Evolutionary conservation across 2,329 filamentous ascomycete genomes (phyloP), one percentile per base, ranked within the genome.

Genomic region (Dendryphion nanum): DNA sequence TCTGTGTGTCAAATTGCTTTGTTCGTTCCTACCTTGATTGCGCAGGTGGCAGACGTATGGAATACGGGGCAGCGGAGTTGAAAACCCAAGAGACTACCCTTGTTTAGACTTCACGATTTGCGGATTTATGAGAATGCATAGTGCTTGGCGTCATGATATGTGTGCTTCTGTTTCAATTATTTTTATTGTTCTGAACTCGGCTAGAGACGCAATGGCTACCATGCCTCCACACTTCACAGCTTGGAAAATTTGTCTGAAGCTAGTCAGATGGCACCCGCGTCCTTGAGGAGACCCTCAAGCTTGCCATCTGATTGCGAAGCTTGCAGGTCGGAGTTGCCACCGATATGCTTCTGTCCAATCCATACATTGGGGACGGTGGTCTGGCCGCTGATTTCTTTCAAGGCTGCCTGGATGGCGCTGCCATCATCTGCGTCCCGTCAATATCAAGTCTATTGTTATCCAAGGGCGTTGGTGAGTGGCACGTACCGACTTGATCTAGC

Each of bases 351-450:
- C 73, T 89, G 73, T 55, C 73, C 73, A 70, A 98, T 97, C 76
- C 86, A 97, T 73, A 95, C 86, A 75, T 97, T 97, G 58, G 93
- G 93, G 5, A 98, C 93, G 57, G 87, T 91, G 59, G 82, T 77
- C 77, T 98, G 93, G 66, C 79, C 76, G 40, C 82, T 88, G 57
- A 97, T 79, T 48, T 91, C 78, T 53, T 79, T 68, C 44, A 98
- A 86, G 18, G 89, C 89, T 50, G 81, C 75, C 75, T 98, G 93
- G 60, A 98, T 81, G 10, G 75, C 89, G 50, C 72, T 66, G 50
- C 93, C 91, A 62, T 97, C 91, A 48, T 83, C 89, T 94, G 53
- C 33, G 17, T 23, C 23, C 23, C n/a, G 10, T 26, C 10, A 10
- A 10, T 10, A n/a, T 26, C n/a, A n/a, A n/a, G 23, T 26, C 10